Evolutionary conservation across 306 rosid species (phyloP), one percentile per base, ranked within the genome.

Genomic region (Quercus suber): DNA sequence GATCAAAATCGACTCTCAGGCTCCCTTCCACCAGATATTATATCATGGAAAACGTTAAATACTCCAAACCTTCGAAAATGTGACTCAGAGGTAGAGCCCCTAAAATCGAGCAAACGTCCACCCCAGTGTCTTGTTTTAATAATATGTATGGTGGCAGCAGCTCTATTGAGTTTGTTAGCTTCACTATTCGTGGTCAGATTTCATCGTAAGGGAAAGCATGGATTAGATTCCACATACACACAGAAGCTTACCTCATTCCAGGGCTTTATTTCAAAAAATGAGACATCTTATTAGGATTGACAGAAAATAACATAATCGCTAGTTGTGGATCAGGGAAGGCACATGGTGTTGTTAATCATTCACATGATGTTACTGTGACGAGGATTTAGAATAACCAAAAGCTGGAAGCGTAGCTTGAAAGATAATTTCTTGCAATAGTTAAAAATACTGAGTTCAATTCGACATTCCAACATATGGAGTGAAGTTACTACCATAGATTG

Each of bases 251-350:
- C 74, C 56, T 58, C 91, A 58, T 94, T 94, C 76, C 97, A 92
- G 79, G 91, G 85, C 78, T 88, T 67, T 79, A 81, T 65, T 94
- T 94, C 90, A 87, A 85, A 4, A 84, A 81, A 74, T 77, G 89
- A n/a, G 83, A 84, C 35, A 89, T 92, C 8, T 71, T 87, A 14
- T 82, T 91, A 14, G 88, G 83, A 31, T 35, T 89, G 31, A 82
- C 20, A 0, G 88, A 84, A n/a, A 61, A 75, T 11, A 89, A 92
- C 59, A 31, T 87, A 3, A 81, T 94, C 31, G 97, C 95, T 56
- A 76, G 84, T 55, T 97, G 99, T 5, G 97, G 97, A 6, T 89
- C 92, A 2, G 97, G 99, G 2, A 88, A 84, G 21, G 97, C 91
- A 15, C 89, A 92, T 78, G 83, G 90, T 1, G 87, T 88, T 2